phyloP scores from a whole-genome alignment of 306 rosid genomes.

The Dalbergia oliveri region DNA sequence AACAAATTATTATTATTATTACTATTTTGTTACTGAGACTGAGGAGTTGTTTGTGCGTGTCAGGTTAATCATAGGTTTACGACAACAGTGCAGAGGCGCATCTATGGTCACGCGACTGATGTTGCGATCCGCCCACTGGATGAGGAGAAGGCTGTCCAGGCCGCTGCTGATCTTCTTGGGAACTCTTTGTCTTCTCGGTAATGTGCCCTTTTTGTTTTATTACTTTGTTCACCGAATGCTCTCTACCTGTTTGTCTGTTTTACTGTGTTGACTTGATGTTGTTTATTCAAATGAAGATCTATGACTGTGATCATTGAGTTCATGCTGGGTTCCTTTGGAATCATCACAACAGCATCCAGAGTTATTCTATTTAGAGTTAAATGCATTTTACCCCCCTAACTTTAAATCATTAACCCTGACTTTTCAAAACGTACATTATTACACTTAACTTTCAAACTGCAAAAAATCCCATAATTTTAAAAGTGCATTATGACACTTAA shows the following conservation, averaged over 20 bases:
- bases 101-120: slow-evolving; percentile 75
- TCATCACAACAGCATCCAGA: background rate
- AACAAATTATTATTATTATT: background rate
- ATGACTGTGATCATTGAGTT: background rate
- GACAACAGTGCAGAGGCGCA: slow-evolving; percentile 74
- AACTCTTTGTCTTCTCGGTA: slow-evolving; percentile 80
- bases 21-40: too few relatives aligned
- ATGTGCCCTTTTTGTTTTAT: background rate
- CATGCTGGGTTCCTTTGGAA: background rate
- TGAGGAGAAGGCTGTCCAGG: slow-evolving; percentile 87
- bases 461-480: too few relatives aligned
- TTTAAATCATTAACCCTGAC: too few relatives aligned
- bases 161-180: slow-evolving; percentile 88
- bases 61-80: slow-evolving; percentile 78
- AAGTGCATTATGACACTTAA: too few relatives aligned
- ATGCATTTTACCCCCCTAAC: too few relatives aligned
- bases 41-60: slow-evolving; percentile 41
- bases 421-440: too few relatives aligned
- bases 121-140: slow-evolving; percentile 75
- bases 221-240: slow-evolving; percentile 18
- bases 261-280: slow-evolving; percentile 14
- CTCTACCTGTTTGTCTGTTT: slow-evolving; percentile 44
- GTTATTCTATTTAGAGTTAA: too few relatives aligned
- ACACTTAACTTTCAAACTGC: too few relatives aligned
- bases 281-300: background rate